Base-by-base conservation (phyloP, 768 basidiomycete species). In the Clitopilus passeckerianus region DNA sequence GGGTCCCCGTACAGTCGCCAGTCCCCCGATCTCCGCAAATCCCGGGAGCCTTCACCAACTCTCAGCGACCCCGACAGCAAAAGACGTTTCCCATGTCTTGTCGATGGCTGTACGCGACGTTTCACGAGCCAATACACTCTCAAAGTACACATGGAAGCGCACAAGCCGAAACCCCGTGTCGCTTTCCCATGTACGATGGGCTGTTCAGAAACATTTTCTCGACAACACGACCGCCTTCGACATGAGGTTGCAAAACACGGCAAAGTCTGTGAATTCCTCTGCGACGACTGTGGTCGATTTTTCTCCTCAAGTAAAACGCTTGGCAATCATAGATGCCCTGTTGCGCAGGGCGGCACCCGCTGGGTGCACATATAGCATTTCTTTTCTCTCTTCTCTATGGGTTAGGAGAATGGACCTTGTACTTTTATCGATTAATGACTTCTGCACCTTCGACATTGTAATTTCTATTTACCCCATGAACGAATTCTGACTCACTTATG, bases 241-340 rank as follows among this genome's bases (percentile, higher is more conserved):
- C 83, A 85, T 60, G 83, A 85, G 66, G 82, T 85, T 5, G 78
- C 80, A 8, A 82, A 85, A 65, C 83, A 85, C 60, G 79, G 80
- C 14, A 82, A 82, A 63, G 63, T 83, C 46, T 85, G 83, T 70
- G 82, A 83, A 61, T 82, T 80, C 65, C 68, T 70, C 1, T 85
- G 83, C 62, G 72, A 76, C 9, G 77, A 78, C 1, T 85, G 83
- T 60, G 76, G 78, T 16, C 72, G 81, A 10, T 83, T 83, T 67
- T 85, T 83, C 67, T 83, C 81, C 10, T 74, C 79, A 1, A 73
- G 76, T 63, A 80, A 80, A 64, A 82, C 82, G 0, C 67, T 83
- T 34, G 79, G 77, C 5, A 83, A 82, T 56, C 83, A 85, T 67
- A 82, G 80, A 66, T 85, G 83, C 64, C 81, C 81, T 18, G 72